Base-by-base conservation (phyloP, 176 grass and related monocot species). In the Ampelocalamus luodianensis region DNA sequence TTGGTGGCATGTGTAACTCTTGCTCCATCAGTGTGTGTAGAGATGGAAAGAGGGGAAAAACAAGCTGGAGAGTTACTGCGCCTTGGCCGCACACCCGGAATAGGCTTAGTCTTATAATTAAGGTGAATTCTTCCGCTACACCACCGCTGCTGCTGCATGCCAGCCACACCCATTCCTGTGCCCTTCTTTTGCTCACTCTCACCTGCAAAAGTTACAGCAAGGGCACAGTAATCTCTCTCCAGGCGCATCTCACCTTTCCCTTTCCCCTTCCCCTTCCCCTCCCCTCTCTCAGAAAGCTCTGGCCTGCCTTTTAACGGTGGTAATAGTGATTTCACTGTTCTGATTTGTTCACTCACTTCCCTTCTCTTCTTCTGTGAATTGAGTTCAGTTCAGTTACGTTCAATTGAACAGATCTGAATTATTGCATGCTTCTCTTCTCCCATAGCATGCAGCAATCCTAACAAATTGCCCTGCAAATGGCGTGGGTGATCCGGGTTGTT, bases 401-500 rank as follows among this genome's bases (percentile, higher is more conserved):
- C 53, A 10, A 4, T 8, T 23, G 56, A 24, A 23, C 22, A 0
- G 58, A 26, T n/a, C 4, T 26, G n/a, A 26, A 26, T 26, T 61
- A 12, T 24, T 13, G n/a, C 32, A 4, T 10, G 16, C 17, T 20
- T 32, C 44, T 73, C 44, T 16, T 29, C 26, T 74, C 37, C 37
- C 20, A 44, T 17, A 44, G 10, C 17, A 0, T 22, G 77, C 15
- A 34, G 29, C 55, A 27, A 5, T 18, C 6, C 14, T 16, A 59
- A 8, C 22, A 48, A 44, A 64, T 65, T 39, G 60, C 22, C 32
- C 36, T 51, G 63, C 65, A 83, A 78, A 86, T 77, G 83, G 79
- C 39, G 1, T 66, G 85, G 55, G 34, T 85, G 87, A 88, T 92
- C 90, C 84, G 40, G 82, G 85, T 53, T 83, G 89, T 11, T 85